Conservation (phyloP, 2,329 filamentous ascomycete species). For the Xylaria digitata region DNA sequence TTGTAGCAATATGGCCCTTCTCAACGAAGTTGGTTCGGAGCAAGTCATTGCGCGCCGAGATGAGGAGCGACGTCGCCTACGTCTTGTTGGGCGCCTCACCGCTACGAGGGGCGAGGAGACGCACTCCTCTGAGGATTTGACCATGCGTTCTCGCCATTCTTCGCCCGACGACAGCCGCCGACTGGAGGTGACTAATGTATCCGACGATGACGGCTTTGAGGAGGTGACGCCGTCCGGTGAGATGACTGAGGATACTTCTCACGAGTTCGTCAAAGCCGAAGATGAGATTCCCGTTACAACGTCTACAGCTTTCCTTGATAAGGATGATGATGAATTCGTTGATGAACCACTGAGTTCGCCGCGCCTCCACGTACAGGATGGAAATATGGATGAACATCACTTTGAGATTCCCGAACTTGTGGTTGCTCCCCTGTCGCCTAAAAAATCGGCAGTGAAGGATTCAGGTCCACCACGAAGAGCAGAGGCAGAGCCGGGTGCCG, state of each 20-base stretch:
- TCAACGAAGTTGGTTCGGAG: constrained; percentile 93
- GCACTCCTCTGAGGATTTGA: constrained; percentile 69
- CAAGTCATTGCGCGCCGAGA: constrained; percentile 85
- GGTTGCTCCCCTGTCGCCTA: constrained; percentile 68
- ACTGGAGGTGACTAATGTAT: constrained; percentile 81
- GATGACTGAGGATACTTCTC: constrained; percentile 77
- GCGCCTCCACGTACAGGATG: constrained; percentile 69
- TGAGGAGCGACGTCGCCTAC: constrained; percentile 80
- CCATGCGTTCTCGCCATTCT: constrained; percentile 65
- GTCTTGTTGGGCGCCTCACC: constrained; percentile 80
- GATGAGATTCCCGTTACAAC: constrained; percentile 60
- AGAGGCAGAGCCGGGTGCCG: constrained; percentile 16
- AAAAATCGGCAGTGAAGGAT: constrained; percentile 51
- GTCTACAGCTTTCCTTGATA: constrained; percentile 61
- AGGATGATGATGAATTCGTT: constrained; percentile 79
- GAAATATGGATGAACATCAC: constrained; percentile 62
- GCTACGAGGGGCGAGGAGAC: constrained; percentile 55
- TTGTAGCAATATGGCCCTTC: constrained; percentile 97
- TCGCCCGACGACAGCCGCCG: constrained; percentile 71
- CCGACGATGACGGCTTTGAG: constrained; percentile 93
- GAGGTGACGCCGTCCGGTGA: constrained; percentile 80
- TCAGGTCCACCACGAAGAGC: constrained; percentile 37
- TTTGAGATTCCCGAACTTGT: constrained; percentile 68
- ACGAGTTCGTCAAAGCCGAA: constrained; percentile 73
- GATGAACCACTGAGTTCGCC: constrained; percentile 81